These are phyloP conservation scores for Groenewaldozyma tartarivorans DNA, from an alignment of 805 yeast genomes.

Conservation along the genomic window DNA sequence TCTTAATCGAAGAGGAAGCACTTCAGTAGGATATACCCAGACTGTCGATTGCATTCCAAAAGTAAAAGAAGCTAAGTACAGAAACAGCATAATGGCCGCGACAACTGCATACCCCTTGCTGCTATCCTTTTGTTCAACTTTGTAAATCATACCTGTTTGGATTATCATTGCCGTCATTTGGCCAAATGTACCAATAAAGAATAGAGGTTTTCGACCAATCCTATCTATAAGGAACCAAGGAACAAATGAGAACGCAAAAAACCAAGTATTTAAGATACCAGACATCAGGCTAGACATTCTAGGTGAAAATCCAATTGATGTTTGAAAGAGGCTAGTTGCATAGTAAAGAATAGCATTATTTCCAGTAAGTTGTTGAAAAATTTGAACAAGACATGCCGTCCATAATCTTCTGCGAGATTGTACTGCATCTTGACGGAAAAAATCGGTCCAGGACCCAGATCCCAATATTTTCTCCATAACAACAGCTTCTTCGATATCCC, in stretches of 20 bases:
- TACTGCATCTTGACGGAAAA: constrained; percentile 4
- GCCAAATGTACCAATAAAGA: constrained; percentile 6
- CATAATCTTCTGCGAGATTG: constrained; percentile 8
- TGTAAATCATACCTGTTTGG: constrained; percentile 10
- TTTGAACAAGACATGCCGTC: constrained; percentile 6
- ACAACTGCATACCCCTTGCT: constrained; percentile 13
- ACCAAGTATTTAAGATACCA: constrained; percentile 6
- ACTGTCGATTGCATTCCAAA: constrained; percentile 88
- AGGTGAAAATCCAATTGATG: constrained; percentile 11
- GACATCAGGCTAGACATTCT: constrained; percentile 6
- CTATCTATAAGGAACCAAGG: constrained; percentile 9
- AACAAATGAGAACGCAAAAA: constrained; percentile 9
- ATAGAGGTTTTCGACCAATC: constrained; percentile 4
- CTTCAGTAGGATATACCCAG: constrained; percentile 77
- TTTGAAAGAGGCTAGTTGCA: constrained; percentile 9
- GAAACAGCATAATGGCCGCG: constrained; percentile 52
- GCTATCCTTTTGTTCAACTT: constrained; percentile 6
- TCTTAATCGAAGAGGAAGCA: constrained; percentile 69
- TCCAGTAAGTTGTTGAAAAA: constrained; percentile 6
- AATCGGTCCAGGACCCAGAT: constrained; percentile 8
- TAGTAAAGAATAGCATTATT: constrained; percentile 7
- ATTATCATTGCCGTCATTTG: constrained; percentile 5
- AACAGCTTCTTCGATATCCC: constrained; percentile 7
- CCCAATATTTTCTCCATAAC: constrained; percentile 3
- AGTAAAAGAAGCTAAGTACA: constrained; percentile 70